Percentiles rank a stretch among this genome's conserved stretches.
Evolutionary conservation across 164 flowering plant genomes (phyloP).

Genomic region (Macadamia integrifolia): DNA sequence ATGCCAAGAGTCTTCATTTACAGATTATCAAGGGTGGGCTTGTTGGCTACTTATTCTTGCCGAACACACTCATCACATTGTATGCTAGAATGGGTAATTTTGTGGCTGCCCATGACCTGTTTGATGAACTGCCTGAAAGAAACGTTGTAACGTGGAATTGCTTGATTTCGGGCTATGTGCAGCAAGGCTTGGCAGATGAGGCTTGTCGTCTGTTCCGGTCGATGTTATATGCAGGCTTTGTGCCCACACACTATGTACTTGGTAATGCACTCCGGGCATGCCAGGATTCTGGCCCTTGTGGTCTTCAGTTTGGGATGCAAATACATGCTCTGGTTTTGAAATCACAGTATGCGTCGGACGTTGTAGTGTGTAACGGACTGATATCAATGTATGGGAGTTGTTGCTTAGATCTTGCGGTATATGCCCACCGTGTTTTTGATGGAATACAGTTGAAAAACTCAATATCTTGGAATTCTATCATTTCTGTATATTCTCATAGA

Average conservation of each 20-base stretch:
- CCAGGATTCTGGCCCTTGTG: conserved; percentile 34
- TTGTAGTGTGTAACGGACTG: conserved; percentile 56
- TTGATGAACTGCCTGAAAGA: conserved; percentile 65
- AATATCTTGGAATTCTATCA: conserved; percentile 73
- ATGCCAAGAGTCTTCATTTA: conserved; percentile 47
- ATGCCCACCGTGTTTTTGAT: conserved; percentile 55
- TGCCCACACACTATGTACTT: conserved; percentile 48
- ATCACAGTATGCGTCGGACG: conserved; percentile 34
- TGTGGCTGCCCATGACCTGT: conserved; percentile 44
- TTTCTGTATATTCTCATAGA: conserved; percentile 62
- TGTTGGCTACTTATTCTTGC: conserved; percentile 37
- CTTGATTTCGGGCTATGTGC: conserved; percentile 62
- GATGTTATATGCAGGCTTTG: conserved; percentile 48
- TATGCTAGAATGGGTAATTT: conserved; percentile 46
- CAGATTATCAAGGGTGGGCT: conserved; percentile 49
- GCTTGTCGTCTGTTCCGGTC: conserved; percentile 43
- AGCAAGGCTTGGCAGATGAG: conserved; percentile 35
- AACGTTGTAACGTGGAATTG: conserved; percentile 73
- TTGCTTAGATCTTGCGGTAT: conserved; percentile 23
- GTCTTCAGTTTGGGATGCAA: conserved; percentile 49
- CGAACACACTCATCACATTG: conserved; percentile 55
- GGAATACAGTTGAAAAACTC: conserved; percentile 44
- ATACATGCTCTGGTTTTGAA: conserved; percentile 62
- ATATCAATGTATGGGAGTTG: conserved; percentile 69
- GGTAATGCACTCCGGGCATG: conserved; percentile 75